A percentile compares a stretch with the other conserved stretches of the same genome.
Conservation (phyloP, 2,329 filamentous ascomycete species). For the Catunica adiposa region DNA sequence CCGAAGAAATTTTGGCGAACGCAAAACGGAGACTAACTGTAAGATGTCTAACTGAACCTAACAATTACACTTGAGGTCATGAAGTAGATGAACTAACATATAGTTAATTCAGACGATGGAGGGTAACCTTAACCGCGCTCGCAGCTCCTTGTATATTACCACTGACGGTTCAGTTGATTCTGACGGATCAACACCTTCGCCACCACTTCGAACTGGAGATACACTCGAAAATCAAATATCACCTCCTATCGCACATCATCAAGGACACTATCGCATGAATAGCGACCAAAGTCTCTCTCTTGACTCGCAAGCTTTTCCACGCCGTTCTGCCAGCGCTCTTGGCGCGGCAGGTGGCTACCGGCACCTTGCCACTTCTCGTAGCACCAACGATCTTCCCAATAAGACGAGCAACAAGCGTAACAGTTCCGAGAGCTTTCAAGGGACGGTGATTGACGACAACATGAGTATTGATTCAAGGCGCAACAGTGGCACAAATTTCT, state of each 20-base stretch:
- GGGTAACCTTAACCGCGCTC: slow-evolving; percentile 67
- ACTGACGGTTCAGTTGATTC: slow-evolving; percentile 23
- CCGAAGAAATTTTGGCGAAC: slow-evolving; percentile 81
- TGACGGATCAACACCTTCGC: slow-evolving; percentile 37
- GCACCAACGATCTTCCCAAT: slow-evolving; percentile 8
- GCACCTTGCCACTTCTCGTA: slow-evolving; percentile 21
- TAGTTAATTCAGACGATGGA: slow-evolving; percentile 60
- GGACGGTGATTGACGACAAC: slow-evolving; percentile 36
- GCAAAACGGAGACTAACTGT: slow-evolving; percentile 80
- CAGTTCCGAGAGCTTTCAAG: slow-evolving; percentile 27
- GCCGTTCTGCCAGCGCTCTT: slow-evolving; percentile 48
- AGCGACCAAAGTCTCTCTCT: slow-evolving; percentile 36
- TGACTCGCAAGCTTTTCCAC: slow-evolving; percentile 19
- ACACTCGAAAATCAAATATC: slow-evolving; percentile 14
- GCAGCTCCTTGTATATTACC: slow-evolving; percentile 44
- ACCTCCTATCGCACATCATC: slow-evolving; percentile 15
- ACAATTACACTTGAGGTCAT: slow-evolving; percentile 15
- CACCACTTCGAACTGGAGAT: slow-evolving; percentile 26
- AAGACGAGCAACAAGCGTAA: slow-evolving; percentile 17
- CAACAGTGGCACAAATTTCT: slow-evolving; percentile 17
- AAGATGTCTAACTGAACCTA: slow-evolving; percentile 26
- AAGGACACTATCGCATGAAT: slow-evolving; percentile 40
- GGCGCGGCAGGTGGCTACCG: slow-evolving; percentile 42
- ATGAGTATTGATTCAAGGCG: slow-evolving; percentile 15
- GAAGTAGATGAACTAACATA: not conserved